phyloP scores from a whole-genome alignment of 768 basidiomycete species.

The Asterophora parasitica region DNA sequence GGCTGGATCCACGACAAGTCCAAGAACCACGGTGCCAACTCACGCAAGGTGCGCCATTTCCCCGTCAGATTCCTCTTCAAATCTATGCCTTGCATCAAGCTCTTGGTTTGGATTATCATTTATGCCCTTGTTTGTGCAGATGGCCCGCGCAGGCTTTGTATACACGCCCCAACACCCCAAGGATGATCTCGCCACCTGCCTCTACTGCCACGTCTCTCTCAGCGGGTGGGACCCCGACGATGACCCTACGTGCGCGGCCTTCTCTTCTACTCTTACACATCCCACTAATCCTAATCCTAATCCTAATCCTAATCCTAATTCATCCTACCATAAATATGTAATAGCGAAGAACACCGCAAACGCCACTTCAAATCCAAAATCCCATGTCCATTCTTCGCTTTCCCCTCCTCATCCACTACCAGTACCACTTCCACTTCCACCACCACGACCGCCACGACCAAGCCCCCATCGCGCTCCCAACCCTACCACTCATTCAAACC shows the following conservation, averaged over 20 bases:
- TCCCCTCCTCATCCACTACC: not conserved
- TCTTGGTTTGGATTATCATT: not conserved
- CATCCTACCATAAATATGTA: constrained; percentile 1
- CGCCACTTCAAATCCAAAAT: constrained; percentile 48
- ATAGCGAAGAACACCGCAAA: constrained; percentile 71
- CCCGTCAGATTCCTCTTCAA: not conserved
- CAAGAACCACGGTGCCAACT: constrained; percentile 62
- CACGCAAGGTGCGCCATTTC: constrained; percentile 54
- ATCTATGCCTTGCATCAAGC: not conserved
- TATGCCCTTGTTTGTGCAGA: constrained; percentile 35
- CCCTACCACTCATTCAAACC: constrained; percentile 21
- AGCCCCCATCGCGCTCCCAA: constrained; percentile 22
- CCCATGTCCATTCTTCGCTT: constrained; percentile 39
- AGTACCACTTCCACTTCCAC: too few relatives aligned
- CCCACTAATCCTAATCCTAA: too few relatives aligned
- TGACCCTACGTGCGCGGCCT: constrained; percentile 69
- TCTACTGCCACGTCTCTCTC: constrained; percentile 77
- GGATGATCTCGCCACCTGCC: constrained; percentile 80
- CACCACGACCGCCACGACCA: constrained; percentile 10
- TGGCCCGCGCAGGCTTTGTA: constrained; percentile 88
- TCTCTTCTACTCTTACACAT: too few relatives aligned
- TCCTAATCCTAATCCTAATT: constrained; percentile 3
- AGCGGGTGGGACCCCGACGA: constrained; percentile 87
- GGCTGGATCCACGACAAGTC: constrained; percentile 68
- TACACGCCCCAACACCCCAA: constrained; percentile 62